Evolutionary conservation across 805 yeast species (phyloP), one percentile per base, ranked within the genome.

Genomic region (Lipomyces starkeyi): DNA sequence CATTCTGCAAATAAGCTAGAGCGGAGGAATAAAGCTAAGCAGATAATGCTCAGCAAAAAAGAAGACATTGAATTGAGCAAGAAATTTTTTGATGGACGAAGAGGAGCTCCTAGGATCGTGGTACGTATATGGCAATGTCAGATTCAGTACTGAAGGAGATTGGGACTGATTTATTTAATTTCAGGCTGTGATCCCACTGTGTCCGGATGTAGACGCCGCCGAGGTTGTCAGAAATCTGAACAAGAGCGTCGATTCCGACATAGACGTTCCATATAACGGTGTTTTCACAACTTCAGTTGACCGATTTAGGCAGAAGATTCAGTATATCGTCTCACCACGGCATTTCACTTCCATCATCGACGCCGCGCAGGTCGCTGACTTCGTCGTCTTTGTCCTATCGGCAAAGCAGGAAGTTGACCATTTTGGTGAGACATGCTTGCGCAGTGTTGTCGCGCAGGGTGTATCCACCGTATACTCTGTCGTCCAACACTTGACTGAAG

Each of bases 401-500:
- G 97, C 97, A 7, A 82, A 86, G 22, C 85, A 87, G 60, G 98
- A 95, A 80, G 94, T 94, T 63, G 93, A 89, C 72, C 84, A 84
- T 53, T 85, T 87, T 74, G 98, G 98, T 60, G 99, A 95, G 80
- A 93, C 91, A 75, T 87, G 93, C 35, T 83, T 95, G 65, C 87
- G 98, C 79, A 91, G 97, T 1, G 84, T 93, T 47, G 92, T 91
- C 75, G 85, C 93, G 14, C 99, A 96, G 81, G 98, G 98, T 82
- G 89, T 93, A 14, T 89, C 97, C 0, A 86, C 92, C 3, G 88
- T 88, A 1, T 81, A 90, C 65, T 95, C 96, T 35, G 91, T 91
- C 11, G 86, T 93, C 34, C 87, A 95, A 7, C 91, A 92, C 74
- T 77, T 93, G 43, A 85, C 89, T 1, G 76, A 84, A 1, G 85